Conservation (phyloP, 164 flowering plant genomes). For the Aristolochia contorta region DNA sequence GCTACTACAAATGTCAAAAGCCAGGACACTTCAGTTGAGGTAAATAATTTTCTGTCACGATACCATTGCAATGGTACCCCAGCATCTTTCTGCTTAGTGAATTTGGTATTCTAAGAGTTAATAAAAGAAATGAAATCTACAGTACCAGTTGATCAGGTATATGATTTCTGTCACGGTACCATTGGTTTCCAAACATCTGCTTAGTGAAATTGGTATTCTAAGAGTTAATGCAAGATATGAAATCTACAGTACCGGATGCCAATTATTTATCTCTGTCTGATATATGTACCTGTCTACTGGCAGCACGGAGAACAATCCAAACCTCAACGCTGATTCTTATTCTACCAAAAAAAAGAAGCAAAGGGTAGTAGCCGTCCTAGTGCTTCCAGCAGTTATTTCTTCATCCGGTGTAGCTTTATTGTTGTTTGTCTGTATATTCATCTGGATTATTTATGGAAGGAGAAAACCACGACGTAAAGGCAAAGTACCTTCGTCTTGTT, state of each 20-base stretch:
- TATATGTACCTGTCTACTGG: background rate
- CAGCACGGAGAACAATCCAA: background rate
- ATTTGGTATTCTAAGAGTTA: too few relatives aligned
- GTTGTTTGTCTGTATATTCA: background rate
- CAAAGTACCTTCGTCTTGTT: background rate
- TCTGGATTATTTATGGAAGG: background rate
- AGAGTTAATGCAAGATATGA: too few relatives aligned
- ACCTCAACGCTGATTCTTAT: background rate
- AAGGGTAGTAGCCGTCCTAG: background rate
- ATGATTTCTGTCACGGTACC: too few relatives aligned
- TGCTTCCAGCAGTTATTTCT: background rate
- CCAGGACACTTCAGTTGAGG: constrained; percentile 1
- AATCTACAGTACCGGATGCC: too few relatives aligned
- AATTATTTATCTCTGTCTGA: background rate
- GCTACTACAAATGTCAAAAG: constrained; percentile 1
- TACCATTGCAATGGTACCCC: too few relatives aligned
- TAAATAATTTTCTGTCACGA: background rate
- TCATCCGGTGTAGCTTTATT: background rate
- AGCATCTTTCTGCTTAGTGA: too few relatives aligned
- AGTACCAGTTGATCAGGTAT: too few relatives aligned
- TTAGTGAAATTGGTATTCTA: too few relatives aligned
- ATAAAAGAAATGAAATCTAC: too few relatives aligned
- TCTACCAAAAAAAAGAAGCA: background rate
- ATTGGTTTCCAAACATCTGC: too few relatives aligned
- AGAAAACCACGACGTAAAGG: background rate